Conservation (phyloP, 2,329 filamentous ascomycete species). For the Penicillium sp. region DNA sequence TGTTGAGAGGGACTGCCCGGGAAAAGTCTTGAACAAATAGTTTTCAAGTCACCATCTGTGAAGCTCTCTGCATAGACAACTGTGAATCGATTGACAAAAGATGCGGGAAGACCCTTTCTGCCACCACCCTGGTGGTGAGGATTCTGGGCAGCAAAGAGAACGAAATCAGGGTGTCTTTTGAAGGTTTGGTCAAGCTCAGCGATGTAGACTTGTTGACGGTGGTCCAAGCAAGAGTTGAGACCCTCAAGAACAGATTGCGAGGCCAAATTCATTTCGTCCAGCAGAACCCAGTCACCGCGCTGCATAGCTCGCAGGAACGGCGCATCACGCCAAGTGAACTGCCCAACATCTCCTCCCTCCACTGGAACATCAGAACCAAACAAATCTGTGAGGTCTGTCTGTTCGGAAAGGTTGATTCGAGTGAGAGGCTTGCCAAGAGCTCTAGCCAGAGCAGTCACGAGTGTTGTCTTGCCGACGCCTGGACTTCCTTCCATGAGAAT, state of each 20-base stretch:
- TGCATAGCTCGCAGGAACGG: conserved; percentile 97
- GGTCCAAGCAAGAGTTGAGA: conserved; percentile 92
- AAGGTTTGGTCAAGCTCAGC: conserved; percentile 95
- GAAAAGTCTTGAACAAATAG: conserved; percentile 78
- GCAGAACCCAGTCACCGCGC: conserved; percentile 87
- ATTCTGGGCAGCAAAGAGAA: conserved; percentile 96
- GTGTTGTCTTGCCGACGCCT: conserved; percentile 95
- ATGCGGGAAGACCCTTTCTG: conserved; percentile 87
- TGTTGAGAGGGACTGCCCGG: conserved; percentile 58
- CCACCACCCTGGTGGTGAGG: conserved; percentile 96
- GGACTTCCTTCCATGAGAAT: conserved; percentile 94
- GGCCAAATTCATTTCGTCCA: conserved; percentile 98
- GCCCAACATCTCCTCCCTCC: conserved; percentile 84
- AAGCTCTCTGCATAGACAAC: conserved; percentile 96
- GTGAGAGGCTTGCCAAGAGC: conserved; percentile 78
- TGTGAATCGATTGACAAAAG: conserved; percentile 96
- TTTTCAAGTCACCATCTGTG: conserved; percentile 70
- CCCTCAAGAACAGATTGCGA: conserved; percentile 96
- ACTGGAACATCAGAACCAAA: conserved; percentile 96
- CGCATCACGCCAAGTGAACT: conserved; percentile 92
- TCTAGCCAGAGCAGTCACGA: conserved; percentile 78
- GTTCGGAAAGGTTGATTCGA: conserved; percentile 94
- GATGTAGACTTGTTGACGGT: conserved; percentile 91
- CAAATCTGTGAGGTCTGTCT: conserved; percentile 95
- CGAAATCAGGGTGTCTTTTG: conserved; percentile 80